Percentiles rank a stretch among this genome's conserved stretches.
Conservation (phyloP, 805 yeast genomes). For the Myxozyma neotropica region DNA sequence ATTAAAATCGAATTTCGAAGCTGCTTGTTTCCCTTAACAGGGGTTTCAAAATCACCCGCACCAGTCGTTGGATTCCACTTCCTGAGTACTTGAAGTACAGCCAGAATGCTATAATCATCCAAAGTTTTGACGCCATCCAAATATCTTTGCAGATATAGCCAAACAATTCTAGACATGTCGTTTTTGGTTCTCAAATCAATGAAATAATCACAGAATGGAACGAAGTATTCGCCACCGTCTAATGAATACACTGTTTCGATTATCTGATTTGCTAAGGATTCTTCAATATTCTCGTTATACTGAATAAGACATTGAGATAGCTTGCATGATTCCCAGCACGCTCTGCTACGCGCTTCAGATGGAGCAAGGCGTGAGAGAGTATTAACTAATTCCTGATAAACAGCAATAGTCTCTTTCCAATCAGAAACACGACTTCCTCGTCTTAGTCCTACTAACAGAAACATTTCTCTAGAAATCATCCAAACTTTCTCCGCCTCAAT, state of each 20-base stretch:
- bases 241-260: slow-evolving; percentile 15
- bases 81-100: slow-evolving; percentile 8
- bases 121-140: slow-evolving; percentile 9
- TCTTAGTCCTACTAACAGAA: slow-evolving; percentile 42
- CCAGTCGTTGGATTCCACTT: slow-evolving; percentile 1
- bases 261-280: slow-evolving; percentile 2
- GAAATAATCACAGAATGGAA: slow-evolving; percentile 18
- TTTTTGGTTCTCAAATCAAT: slow-evolving; percentile 4
- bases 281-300: slow-evolving; percentile 14
- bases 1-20: not conserved
- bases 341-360: not conserved
- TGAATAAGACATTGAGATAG: slow-evolving; percentile 16
- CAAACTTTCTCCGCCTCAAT: not conserved
- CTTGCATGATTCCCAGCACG: slow-evolving; percentile 25
- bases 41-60: not conserved
- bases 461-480: slow-evolving; percentile 31
- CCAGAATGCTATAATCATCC: slow-evolving; percentile 12
- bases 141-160: slow-evolving; percentile 24
- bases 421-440: slow-evolving; percentile 45
- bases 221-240: slow-evolving; percentile 8
- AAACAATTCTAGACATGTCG: slow-evolving; percentile 4
- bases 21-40: slow-evolving; percentile 11
- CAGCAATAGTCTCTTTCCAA: slow-evolving; percentile 37
- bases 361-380: not conserved
- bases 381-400: not conserved